A percentile compares a stretch with the other conserved stretches of the same genome.
Conservation (phyloP, 768 basidiomycete species). For the Galerina marginata region DNA sequence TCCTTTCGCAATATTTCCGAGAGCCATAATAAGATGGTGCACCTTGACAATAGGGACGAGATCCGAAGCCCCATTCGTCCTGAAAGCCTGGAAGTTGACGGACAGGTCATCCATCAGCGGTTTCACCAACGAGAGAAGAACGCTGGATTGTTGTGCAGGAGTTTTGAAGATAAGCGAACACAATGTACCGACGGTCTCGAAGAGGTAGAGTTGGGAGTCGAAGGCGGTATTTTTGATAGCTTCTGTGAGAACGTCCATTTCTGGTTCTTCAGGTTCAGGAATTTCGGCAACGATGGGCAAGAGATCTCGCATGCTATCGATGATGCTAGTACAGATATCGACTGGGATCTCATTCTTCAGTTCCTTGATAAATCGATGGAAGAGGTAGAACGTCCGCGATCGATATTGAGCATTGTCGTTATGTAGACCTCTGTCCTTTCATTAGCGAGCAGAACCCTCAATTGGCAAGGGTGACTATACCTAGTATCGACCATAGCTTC, state of each 20-base stretch:
- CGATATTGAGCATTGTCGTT: conserved; percentile 72
- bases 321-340: conserved; percentile 71
- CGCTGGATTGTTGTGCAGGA: conserved; percentile 67
- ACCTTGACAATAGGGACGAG: conserved; percentile 82
- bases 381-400: conserved; percentile 88
- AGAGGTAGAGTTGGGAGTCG: conserved; percentile 92
- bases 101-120: conserved; percentile 81
- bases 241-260: conserved; percentile 76
- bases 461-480: conserved; percentile 42
- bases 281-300: conserved; percentile 76
- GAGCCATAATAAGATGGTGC: conserved; percentile 93
- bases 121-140: conserved; percentile 79
- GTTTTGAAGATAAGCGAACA: conserved; percentile 74
- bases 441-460: neutral
- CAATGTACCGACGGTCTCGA: conserved; percentile 88
- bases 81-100: conserved; percentile 57
- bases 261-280: conserved; percentile 77
- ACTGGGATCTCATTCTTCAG: conserved; percentile 75
- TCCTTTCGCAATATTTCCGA: conserved; percentile 94
- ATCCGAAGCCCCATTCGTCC: conserved; percentile 63
- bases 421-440: conserved; percentile 76
- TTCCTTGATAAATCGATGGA: conserved; percentile 90
- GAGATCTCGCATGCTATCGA: conserved; percentile 78
- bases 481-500: conserved; percentile 86
- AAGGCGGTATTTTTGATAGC: conserved; percentile 80